Evolutionary conservation across 1,284 basidiomycete genomes (phyloP), one percentile per base, ranked within the genome.

Genomic region (Ceratobasidium theobromae): DNA sequence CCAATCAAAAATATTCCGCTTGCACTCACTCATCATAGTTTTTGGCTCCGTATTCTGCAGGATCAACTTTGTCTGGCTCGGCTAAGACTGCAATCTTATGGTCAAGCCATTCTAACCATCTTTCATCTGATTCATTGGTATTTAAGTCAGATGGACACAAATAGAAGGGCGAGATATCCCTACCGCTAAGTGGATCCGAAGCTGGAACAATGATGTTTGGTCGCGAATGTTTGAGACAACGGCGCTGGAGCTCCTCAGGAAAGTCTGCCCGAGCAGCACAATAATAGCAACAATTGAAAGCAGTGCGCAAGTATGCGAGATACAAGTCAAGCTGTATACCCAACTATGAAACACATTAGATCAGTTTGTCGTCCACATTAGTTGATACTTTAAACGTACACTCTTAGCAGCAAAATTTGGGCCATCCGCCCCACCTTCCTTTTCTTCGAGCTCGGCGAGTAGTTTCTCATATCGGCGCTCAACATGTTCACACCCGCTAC

Each of bases 211-310:
- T 67, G 21, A 53, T 49, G 54, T 67, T 69, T 25, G 64, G 71
- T 76, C 95, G 85, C 68, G 90, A 81, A 80, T 98, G 95, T 79
- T 87, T 88, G 72, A 96, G 82, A 81, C 95, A 97, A 79, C 94
- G 93, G 74, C 93, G 85, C 76, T 93, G 88, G 73, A 98, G 83
- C 81, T 96, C 93, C 79, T 98, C 95, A 76, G 89, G 79, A 80
- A 94, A 93, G 78, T 95, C 89, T 75, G 87, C 89, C 71, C 91
- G 85, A 75, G 93, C 87, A 72, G 91, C 87, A 80, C 95, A 98
- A 79, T 98, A 98, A 79, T 95, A 98, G 83, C 95, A 95, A 74
- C 90, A 87, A 82, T 92, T 84, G 78, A 89, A 93, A 58, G 88
- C 90, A 74, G 84, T 82, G 72, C 93, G 88, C 73, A 95, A 79